A percentile compares a stretch with the other conserved stretches of the same genome.
phyloP scores from a whole-genome alignment of 106 monocot genomes.

The Triglochin maritima region DNA sequence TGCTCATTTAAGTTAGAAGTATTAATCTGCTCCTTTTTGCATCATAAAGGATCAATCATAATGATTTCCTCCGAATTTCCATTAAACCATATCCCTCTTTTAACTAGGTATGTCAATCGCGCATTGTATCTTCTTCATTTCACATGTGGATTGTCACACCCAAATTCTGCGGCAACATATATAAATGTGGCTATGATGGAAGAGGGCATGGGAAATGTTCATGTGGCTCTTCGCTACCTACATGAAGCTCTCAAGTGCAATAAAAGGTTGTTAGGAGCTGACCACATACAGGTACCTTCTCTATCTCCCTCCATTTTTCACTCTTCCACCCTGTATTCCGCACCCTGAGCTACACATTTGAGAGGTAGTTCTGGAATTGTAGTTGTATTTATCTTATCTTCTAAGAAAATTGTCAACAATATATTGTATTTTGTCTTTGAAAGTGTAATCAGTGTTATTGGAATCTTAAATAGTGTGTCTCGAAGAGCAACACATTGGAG shows the following conservation, averaged over 20 bases:
- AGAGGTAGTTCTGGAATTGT: too few species aligned
- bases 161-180: conserved; percentile 96
- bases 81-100: neutral
- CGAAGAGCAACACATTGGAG: too few species aligned
- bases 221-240: conserved; percentile 80
- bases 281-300: conserved; percentile 79
- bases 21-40: neutral
- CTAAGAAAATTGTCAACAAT: too few species aligned
- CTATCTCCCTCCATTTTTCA: conserved; percentile 5
- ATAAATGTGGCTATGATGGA: conserved; percentile 99
- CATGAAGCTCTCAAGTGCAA: conserved; percentile 98
- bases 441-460: neutral
- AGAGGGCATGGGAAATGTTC: conserved; percentile 92
- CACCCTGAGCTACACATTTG: too few species aligned
- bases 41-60: neutral
- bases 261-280: conserved; percentile 73
- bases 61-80: neutral
- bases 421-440: neutral
- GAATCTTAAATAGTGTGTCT: too few species aligned
- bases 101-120: conserved; percentile 70
- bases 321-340: neutral
- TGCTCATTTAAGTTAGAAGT: neutral
- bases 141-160: conserved; percentile 82
- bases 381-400: too few species aligned
- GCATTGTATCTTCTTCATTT: conserved; percentile 91